A percentile compares a stretch with the other conserved stretches of the same genome.
Conservation (phyloP, 2,329 filamentous ascomycete genomes). For the Arthroderma uncinatum region DNA sequence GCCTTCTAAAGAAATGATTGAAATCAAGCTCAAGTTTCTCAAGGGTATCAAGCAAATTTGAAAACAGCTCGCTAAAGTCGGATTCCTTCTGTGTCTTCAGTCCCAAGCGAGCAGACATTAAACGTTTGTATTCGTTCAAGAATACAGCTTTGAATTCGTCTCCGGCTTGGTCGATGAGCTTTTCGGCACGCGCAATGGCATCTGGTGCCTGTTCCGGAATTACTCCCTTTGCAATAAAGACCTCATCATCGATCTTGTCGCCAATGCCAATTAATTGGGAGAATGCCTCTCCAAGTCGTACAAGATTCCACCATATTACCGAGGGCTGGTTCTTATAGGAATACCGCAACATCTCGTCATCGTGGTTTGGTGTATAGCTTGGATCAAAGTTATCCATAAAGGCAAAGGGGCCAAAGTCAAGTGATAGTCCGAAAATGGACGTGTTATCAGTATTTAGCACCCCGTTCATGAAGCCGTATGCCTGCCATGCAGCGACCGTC, state of each 20-base stretch:
- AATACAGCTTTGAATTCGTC: conserved; percentile 87
- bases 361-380: conserved; percentile 89
- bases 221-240: conserved; percentile 64
- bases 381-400: conserved; percentile 98
- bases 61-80: conserved; percentile 74
- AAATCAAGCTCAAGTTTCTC: conserved; percentile 81
- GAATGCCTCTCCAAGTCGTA: conserved; percentile 76
- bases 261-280: conserved; percentile 81
- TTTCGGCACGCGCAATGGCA: conserved; percentile 71
- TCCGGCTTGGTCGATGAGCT: conserved; percentile 64
- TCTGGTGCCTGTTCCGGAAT: conserved; percentile 54
- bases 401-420: conserved; percentile 94
- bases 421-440: conserved; percentile 72
- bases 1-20: conserved; percentile 78
- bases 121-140: conserved; percentile 71
- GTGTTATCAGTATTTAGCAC: conserved; percentile 98
- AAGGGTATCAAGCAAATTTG: conserved; percentile 69
- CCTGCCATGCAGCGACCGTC: conserved; percentile 89
- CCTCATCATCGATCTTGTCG: conserved; percentile 55
- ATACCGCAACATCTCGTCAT: conserved; percentile 79
- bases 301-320: conserved; percentile 98
- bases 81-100: conserved; percentile 55
- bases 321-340: conserved; percentile 88
- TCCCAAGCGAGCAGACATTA: conserved; percentile 73
- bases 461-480: conserved; percentile 98